phyloP scores from a whole-genome alignment of 495 filamentous ascomycete species.

The Penicillium maclennaniae region DNA sequence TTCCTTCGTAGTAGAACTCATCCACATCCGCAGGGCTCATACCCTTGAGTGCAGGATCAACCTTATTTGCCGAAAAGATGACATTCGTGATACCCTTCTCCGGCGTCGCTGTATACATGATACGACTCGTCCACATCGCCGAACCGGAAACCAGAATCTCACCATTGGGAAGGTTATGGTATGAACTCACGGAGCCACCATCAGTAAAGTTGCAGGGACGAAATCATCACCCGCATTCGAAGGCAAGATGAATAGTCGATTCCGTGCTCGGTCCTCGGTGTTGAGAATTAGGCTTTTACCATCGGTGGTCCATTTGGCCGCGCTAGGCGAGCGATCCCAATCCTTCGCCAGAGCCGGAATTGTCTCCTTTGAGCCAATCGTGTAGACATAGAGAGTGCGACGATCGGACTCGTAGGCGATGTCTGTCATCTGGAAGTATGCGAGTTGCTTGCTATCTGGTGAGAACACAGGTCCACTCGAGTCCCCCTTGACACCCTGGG shows the following conservation, averaged over 20 bases:
- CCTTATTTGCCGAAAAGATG: constrained; percentile 33
- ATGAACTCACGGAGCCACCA: constrained; percentile 20
- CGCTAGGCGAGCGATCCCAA: constrained; percentile 40
- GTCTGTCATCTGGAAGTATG: constrained; percentile 42
- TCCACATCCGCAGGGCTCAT: constrained; percentile 30
- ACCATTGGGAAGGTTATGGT: constrained; percentile 30
- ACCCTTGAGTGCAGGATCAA: constrained; percentile 30
- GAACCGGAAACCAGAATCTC: constrained; percentile 33
- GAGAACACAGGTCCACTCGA: constrained; percentile 34
- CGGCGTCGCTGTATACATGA: constrained; percentile 30
- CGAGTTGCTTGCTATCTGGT: constrained; percentile 34
- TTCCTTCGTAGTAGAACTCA: constrained; percentile 37
- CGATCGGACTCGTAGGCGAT: constrained; percentile 35
- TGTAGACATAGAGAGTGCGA: constrained; percentile 34
- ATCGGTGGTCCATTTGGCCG: constrained; percentile 34
- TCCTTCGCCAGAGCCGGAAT: constrained; percentile 30
- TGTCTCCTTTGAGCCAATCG: constrained; percentile 24
- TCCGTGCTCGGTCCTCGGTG: constrained; percentile 29
- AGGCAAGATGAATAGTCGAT: constrained; percentile 32
- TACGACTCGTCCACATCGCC: constrained; percentile 33
- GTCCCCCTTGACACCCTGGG: constrained; percentile 30
- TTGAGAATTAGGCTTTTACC: constrained; percentile 28
- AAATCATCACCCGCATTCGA: constrained; percentile 27
- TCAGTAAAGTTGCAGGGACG: constrained; percentile 32
- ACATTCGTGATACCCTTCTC: constrained; percentile 23